These are phyloP conservation scores for Neurospora discreta DNA, from an alignment of 495 filamentous ascomycete species.

Conservation along the genomic window DNA sequence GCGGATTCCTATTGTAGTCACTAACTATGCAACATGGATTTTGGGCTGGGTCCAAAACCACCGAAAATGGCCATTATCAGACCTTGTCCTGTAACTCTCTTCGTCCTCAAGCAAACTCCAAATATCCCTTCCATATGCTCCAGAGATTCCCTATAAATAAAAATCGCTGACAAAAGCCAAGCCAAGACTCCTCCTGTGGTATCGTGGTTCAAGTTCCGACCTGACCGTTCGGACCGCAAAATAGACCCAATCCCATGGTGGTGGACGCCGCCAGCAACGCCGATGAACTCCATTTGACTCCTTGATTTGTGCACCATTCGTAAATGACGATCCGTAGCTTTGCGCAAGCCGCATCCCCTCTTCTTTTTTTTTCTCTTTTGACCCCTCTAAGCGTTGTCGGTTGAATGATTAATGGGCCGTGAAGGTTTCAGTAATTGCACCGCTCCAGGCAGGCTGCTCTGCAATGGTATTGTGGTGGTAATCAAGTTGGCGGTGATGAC, in stretches of 20 bases:
- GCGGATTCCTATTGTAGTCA: not conserved
- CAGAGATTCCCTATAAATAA: not conserved
- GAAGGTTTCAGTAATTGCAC: not conserved
- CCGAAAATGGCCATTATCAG: not conserved
- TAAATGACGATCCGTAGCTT: constrained; percentile 1
- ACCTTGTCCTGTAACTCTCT: not conserved
- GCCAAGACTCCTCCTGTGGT: not conserved
- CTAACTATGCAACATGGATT: not conserved
- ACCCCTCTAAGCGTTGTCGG: not conserved
- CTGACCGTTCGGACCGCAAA: not conserved
- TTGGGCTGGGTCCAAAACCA: not conserved
- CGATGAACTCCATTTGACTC: constrained; percentile 8
- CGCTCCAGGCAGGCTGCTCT: not conserved
- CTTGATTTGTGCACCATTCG: constrained; percentile 6
- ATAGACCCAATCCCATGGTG: not conserved
- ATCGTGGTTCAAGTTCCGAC: not conserved
- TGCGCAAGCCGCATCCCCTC: not conserved
- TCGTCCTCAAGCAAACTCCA: not conserved
- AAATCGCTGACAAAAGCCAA: not conserved
- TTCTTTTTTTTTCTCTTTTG: constrained; percentile 1
- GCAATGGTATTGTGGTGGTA: not conserved
- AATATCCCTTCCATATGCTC: not conserved
- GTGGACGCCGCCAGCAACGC: constrained; percentile 17
- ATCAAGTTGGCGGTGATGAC: constrained; percentile 7
- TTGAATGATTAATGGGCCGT: not conserved